phyloP scores from a whole-genome alignment of 768 basidiomycete species.

The Hydnomerulius pinastri region DNA sequence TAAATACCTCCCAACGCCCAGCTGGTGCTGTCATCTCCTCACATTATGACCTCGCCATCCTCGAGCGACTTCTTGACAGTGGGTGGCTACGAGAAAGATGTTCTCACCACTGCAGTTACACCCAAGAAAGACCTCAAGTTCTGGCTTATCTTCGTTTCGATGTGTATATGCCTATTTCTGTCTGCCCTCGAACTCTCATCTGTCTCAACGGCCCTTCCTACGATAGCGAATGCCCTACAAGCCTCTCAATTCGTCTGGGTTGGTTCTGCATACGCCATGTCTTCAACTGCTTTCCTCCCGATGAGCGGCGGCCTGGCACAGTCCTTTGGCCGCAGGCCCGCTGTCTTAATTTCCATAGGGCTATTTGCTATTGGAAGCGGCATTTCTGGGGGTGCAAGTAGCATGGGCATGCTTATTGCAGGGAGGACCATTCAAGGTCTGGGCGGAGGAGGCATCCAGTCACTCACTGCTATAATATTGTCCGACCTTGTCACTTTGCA shows the following conservation, averaged over 20 bases:
- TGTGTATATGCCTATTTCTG: constrained; percentile 26
- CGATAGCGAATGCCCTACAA: constrained; percentile 30
- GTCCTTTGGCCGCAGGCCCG: constrained; percentile 31
- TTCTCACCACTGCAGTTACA: not conserved
- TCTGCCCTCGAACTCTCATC: constrained; percentile 30
- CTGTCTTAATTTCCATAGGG: constrained; percentile 22
- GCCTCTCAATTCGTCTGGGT: constrained; percentile 38
- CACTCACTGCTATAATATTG: constrained; percentile 39
- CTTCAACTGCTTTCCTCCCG: constrained; percentile 40
- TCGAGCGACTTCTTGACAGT: not conserved
- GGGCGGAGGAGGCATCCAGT: constrained; percentile 37
- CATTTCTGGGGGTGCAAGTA: constrained; percentile 31
- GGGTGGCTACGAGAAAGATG: not conserved
- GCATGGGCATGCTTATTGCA: constrained; percentile 22
- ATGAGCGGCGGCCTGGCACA: constrained; percentile 35
- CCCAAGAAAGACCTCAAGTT: constrained; percentile 19
- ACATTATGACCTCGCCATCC: not conserved
- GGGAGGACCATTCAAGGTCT: constrained; percentile 35
- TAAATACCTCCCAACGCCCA: too few relatives aligned
- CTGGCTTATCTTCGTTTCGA: constrained; percentile 30
- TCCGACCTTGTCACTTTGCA: constrained; percentile 45
- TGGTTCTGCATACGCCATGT: constrained; percentile 37
- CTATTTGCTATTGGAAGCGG: constrained; percentile 39
- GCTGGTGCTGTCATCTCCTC: too few relatives aligned
- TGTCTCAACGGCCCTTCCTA: constrained; percentile 35